Percentiles rank a stretch among this genome's conserved stretches.
These are phyloP conservation scores for Candida parachauliodes DNA, from an alignment of 805 yeast genomes.

Conservation along the genomic window DNA sequence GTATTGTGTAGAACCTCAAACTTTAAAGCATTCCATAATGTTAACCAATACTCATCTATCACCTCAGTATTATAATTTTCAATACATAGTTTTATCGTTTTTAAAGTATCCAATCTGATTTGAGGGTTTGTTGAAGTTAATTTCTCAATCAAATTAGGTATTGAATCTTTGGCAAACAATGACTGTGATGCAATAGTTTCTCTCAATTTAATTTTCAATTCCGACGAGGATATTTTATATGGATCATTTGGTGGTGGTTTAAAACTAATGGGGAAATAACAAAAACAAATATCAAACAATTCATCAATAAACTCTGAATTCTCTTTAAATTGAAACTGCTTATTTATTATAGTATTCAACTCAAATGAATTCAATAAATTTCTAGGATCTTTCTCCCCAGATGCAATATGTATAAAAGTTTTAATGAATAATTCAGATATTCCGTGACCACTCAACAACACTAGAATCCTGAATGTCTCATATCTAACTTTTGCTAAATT, in stretches of 20 bases:
- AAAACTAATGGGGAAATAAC: constrained; percentile 96
- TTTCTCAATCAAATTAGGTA: constrained; percentile 77
- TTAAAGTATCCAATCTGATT: constrained; percentile 71
- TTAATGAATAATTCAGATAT: constrained; percentile 44
- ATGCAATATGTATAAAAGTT: constrained; percentile 63
- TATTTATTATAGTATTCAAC: constrained; percentile 47
- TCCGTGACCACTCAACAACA: constrained; percentile 20
- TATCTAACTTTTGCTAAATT: constrained; percentile 62
- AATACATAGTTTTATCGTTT: constrained; percentile 57
- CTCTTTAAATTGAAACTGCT: constrained; percentile 27
- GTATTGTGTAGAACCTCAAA: constrained; percentile 78
- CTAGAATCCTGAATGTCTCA: constrained; percentile 51
- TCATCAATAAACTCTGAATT: constrained; percentile 48
- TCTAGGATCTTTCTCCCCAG: constrained; percentile 93
- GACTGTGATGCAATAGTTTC: constrained; percentile 59
- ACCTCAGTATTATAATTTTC: constrained; percentile 46
- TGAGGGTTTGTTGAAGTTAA: constrained; percentile 68
- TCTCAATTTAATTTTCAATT: constrained; percentile 62
- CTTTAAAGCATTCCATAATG: constrained; percentile 84
- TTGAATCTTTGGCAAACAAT: constrained; percentile 64
- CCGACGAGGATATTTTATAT: constrained; percentile 71
- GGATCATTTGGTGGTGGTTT: constrained; percentile 90
- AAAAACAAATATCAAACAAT: constrained; percentile 82
- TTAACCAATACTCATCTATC: constrained; percentile 59
- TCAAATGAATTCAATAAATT: constrained; percentile 72